Conservation (phyloP, 495 filamentous ascomycete species). For the Aspergillus campestris region DNA sequence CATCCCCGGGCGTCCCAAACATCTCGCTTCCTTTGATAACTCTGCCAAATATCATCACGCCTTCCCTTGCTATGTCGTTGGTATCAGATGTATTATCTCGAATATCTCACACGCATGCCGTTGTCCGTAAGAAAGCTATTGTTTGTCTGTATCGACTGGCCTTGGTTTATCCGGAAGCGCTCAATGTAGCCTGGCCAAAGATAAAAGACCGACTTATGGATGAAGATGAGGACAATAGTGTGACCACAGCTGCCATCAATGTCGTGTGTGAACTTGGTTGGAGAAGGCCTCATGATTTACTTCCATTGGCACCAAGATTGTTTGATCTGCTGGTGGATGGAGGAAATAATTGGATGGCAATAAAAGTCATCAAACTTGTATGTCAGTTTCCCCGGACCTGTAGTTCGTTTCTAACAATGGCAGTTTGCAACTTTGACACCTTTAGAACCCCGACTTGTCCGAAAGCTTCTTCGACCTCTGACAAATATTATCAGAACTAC, state of each 20-base stretch:
- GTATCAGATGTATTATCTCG: conserved; percentile 79
- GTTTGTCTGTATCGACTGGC: conserved; percentile 88
- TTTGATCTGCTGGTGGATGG: conserved; percentile 90
- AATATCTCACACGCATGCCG: conserved; percentile 71
- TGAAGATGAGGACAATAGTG: conserved; percentile 79
- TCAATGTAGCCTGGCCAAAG: conserved; percentile 90
- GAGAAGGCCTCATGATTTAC: conserved; percentile 86
- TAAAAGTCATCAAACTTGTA: conserved; percentile 96
- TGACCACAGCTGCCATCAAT: conserved; percentile 92
- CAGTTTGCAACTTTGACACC: conserved; percentile 95
- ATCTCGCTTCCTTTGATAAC: conserved; percentile 80
- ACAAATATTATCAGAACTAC: conserved; percentile 90
- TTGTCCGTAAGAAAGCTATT: conserved; percentile 88
- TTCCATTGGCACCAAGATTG: conserved; percentile 81
- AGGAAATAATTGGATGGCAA: conserved; percentile 99
- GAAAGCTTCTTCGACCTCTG: conserved; percentile 90
- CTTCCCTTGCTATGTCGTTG: conserved; percentile 80
- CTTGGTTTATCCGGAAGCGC: conserved; percentile 86
- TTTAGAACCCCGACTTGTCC: conserved; percentile 80
- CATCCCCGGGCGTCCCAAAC: conserved; percentile 59
- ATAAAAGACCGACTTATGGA: conserved; percentile 93
- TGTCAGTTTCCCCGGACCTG: conserved; percentile 12
- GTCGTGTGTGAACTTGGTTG: conserved; percentile 95
- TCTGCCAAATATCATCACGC: conserved; percentile 84
- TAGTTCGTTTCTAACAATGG: conserved; percentile 8